Conservation (phyloP, 768 basidiomycete species). For the Tephrocybe sp. region DNA sequence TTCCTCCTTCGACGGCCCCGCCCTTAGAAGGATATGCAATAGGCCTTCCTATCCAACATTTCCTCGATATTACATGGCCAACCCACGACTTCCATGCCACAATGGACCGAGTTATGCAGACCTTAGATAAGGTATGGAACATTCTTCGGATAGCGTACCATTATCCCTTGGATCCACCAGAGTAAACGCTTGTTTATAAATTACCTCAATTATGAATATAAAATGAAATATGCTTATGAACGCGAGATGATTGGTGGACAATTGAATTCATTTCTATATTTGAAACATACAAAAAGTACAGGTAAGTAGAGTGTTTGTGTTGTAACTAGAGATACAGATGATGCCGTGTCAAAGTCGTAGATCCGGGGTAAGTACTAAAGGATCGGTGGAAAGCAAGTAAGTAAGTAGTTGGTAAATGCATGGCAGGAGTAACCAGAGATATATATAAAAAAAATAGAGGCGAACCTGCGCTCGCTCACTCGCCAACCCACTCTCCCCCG, state of each 20-base stretch:
- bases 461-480: slow-evolving; percentile 12
- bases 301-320: neutral
- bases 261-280: slow-evolving; percentile 11
- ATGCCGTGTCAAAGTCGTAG: slow-evolving; percentile 3
- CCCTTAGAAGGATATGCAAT: slow-evolving; percentile 24
- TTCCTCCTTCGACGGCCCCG: slow-evolving; percentile 5
- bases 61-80: slow-evolving; percentile 33
- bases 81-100: slow-evolving; percentile 23
- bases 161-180: slow-evolving; percentile 55
- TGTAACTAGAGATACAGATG: slow-evolving; percentile 15
- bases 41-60: slow-evolving; percentile 23
- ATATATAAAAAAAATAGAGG: slow-evolving; percentile 1
- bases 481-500: slow-evolving; percentile 44
- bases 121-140: slow-evolving; percentile 43
- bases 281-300: slow-evolving; percentile 5
- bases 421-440: neutral
- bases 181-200: slow-evolving; percentile 8
- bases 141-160: slow-evolving; percentile 49
- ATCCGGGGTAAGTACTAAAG: slow-evolving; percentile 4
- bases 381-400: slow-evolving; percentile 3
- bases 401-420: neutral
- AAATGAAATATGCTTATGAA: neutral
- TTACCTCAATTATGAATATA: neutral
- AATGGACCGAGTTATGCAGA: slow-evolving; percentile 34
- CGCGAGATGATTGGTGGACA: neutral